Conservation (phyloP, 306 rosid species). For the Luffa acutangula region DNA sequence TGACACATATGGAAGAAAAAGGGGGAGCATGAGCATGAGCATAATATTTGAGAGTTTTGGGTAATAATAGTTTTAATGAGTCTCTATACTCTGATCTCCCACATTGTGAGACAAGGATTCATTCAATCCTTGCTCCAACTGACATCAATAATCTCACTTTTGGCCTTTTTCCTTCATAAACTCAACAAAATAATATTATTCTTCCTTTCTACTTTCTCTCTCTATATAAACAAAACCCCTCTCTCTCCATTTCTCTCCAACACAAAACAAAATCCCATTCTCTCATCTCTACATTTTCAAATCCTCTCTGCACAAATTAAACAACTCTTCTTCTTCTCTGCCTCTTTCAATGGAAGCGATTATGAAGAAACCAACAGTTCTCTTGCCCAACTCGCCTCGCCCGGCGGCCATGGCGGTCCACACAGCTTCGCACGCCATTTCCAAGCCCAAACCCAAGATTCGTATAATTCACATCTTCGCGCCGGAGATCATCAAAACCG, state of each 20-base stretch:
- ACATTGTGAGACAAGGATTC: conserved; percentile 36
- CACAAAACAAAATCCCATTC: background rate
- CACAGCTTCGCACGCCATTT: conserved; percentile 40
- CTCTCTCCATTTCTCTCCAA: conserved; percentile 1
- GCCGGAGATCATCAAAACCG: conserved; percentile 80
- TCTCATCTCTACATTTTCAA: background rate
- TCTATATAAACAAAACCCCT: conserved; percentile 9
- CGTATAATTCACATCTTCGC: conserved; percentile 87
- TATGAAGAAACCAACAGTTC: conserved; percentile 17
- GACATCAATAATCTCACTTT: conserved; percentile 22
- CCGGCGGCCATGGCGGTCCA: conserved; percentile 34
- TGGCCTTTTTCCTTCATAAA: background rate
- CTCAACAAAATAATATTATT: background rate
- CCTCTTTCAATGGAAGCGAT: conserved; percentile 30
- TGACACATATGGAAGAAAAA: background rate
- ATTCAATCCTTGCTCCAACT: conserved; percentile 46
- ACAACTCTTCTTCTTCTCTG: background rate
- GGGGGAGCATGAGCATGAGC: conserved; percentile 22
- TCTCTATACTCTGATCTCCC: background rate
- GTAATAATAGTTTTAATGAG: conserved; percentile 21
- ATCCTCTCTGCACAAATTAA: background rate
- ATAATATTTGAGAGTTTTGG: no score
- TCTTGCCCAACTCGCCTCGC: conserved; percentile 2
- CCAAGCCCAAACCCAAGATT: conserved; percentile 63
- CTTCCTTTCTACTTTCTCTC: background rate